Percentiles rank a stretch among this genome's conserved stretches.
Evolutionary conservation across 139 green algal genomes (phyloP).

Genomic region (Raphidocelis subcapitata): DNA sequence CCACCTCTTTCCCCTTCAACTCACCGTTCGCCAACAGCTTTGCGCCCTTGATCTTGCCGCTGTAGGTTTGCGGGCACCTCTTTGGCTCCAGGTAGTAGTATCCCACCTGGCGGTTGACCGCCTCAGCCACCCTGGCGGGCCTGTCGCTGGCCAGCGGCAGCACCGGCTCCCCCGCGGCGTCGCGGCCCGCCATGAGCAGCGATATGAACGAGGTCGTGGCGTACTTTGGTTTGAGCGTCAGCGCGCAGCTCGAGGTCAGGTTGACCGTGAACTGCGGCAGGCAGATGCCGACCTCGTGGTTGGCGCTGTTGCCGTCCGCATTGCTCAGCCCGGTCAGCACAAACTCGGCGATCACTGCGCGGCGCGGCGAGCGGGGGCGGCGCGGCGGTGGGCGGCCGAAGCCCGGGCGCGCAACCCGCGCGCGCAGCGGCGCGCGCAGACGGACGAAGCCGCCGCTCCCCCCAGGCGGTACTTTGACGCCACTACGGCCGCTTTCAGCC

Average conservation of each 20-base stretch:
- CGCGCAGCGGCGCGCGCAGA: no score
- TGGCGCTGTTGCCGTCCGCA: constrained; percentile 25
- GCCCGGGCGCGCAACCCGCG: no score
- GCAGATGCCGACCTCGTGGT: constrained; percentile 31
- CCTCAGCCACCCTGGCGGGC: constrained; percentile 6
- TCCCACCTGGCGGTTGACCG: constrained; percentile 17
- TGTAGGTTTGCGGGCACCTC: constrained; percentile 12
- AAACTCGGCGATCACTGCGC: constrained; percentile 27
- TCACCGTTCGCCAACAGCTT: constrained; percentile 22
- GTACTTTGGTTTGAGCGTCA: constrained; percentile 19
- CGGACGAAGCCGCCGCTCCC: no score
- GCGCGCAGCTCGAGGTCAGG: constrained; percentile 11
- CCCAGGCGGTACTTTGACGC: no score
- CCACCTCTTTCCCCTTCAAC: neutral
- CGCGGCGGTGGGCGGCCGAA: no score
- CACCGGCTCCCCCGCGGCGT: constrained; percentile 1
- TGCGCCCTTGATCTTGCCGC: constrained; percentile 5
- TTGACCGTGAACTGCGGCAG: constrained; percentile 28
- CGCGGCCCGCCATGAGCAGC: constrained; percentile 7
- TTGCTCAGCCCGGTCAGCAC: constrained; percentile 31
- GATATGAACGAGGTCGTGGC: constrained; percentile 12
- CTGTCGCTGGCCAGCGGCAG: constrained; percentile 20
- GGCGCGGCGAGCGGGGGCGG: no score
- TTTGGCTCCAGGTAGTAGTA: constrained; percentile 33
- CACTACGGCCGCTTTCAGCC: no score